Percentiles rank a stretch among this genome's conserved stretches.
Evolutionary conservation across 2,329 filamentous ascomycete genomes (phyloP).

Genomic region (Colletotrichum sublineola): DNA sequence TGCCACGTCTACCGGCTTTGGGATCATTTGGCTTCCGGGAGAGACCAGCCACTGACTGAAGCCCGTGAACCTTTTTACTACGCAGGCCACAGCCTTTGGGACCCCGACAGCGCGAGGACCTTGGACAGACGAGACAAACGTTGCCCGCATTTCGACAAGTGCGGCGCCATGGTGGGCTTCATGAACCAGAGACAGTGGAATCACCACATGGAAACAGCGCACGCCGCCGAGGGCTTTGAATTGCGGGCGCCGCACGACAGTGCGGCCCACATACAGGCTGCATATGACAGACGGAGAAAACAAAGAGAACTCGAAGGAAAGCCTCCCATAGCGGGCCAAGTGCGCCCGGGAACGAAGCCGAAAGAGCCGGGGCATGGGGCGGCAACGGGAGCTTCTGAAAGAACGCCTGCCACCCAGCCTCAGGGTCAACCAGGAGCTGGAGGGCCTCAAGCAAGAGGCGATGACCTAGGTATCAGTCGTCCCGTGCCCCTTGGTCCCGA

Average conservation of each 20-base stretch:
- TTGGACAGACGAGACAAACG: slow-evolving; percentile 42
- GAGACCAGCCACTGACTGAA: background rate
- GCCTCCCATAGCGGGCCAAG: slow-evolving; percentile 17
- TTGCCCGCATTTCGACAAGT: slow-evolving; percentile 41
- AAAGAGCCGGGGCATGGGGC: background rate
- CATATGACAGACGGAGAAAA: background rate
- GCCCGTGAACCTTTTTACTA: slow-evolving; percentile 31
- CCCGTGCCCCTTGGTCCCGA: background rate
- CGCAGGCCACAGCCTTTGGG: slow-evolving; percentile 38
- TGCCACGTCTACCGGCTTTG: slow-evolving; percentile 43
- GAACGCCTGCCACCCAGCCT: background rate
- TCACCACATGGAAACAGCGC: slow-evolving; percentile 34
- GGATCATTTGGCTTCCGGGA: slow-evolving; percentile 22
- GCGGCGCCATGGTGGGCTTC: slow-evolving; percentile 42
- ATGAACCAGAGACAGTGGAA: slow-evolving; percentile 42
- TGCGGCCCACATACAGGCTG: background rate
- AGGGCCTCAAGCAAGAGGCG: background rate
- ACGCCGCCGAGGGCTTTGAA: slow-evolving; percentile 33
- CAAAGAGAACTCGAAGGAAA: slow-evolving; percentile 31
- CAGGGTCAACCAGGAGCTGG: background rate
- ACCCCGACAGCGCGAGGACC: slow-evolving; percentile 32
- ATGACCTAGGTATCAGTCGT: background rate
- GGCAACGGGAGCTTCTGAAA: background rate
- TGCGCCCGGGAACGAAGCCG: background rate
- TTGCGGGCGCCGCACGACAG: background rate